Percentiles rank a stretch among this genome's conserved stretches.
Evolutionary conservation across 2,329 filamentous ascomycete genomes (phyloP).

Genomic region (Fusarium illudens): DNA sequence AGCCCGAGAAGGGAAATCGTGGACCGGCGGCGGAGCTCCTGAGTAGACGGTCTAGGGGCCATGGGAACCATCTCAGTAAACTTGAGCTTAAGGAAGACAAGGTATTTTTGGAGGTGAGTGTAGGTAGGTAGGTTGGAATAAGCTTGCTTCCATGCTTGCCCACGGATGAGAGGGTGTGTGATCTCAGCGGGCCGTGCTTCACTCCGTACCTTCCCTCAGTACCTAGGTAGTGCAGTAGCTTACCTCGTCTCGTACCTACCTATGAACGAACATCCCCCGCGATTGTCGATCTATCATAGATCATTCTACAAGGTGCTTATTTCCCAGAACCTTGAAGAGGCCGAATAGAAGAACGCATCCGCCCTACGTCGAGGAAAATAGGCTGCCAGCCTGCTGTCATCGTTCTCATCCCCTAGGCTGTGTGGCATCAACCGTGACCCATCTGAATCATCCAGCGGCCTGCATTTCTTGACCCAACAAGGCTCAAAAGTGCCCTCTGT

Average conservation of each 20-base stretch:
- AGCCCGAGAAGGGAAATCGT: not conserved
- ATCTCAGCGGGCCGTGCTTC: not conserved
- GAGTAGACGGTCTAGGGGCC: not conserved
- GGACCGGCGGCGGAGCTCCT: too few species aligned
- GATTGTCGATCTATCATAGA: not conserved
- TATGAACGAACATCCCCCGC: not conserved
- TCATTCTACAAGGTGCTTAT: not conserved
- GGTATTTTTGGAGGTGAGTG: not conserved
- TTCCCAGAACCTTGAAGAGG: not conserved
- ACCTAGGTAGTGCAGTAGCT: not conserved
- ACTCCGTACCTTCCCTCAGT: not conserved
- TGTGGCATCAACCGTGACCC: not conserved
- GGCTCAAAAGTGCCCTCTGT: not conserved
- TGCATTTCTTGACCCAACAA: not conserved
- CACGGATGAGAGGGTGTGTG: not conserved
- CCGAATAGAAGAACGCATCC: not conserved
- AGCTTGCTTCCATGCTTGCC: not conserved
- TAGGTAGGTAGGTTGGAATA: not conserved
- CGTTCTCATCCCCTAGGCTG: not conserved
- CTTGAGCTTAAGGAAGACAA: not conserved
- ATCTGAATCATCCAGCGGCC: not conserved
- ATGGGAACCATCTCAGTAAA: too few species aligned
- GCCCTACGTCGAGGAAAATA: not conserved
- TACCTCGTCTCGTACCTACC: not conserved
- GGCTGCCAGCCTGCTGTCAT: not conserved